Conservation (phyloP, 331 rosid genomes). For the Saraca asoca region DNA sequence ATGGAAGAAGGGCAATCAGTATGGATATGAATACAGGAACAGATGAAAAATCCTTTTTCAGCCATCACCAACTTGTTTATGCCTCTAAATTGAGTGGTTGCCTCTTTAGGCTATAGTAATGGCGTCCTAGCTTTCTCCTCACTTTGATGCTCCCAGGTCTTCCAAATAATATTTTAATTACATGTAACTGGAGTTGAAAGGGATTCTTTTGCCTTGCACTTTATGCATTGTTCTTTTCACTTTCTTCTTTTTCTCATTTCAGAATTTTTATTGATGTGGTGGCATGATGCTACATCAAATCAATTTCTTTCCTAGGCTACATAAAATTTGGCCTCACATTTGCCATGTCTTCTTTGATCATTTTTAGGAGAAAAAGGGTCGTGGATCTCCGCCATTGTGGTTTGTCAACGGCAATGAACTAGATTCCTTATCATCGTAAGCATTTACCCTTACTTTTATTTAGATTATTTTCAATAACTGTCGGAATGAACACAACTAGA, state of each 20-base stretch:
- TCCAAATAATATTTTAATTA: slow-evolving; percentile 2
- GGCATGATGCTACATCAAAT: background rate
- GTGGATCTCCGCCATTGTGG: slow-evolving; percentile 78
- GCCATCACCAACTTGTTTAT: background rate
- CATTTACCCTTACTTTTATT: slow-evolving; percentile 17
- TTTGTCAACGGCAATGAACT: slow-evolving; percentile 67
- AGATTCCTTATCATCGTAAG: slow-evolving; percentile 87
- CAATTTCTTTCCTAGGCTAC: slow-evolving; percentile 16
- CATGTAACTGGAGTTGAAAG: background rate
- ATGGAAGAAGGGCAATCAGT: background rate
- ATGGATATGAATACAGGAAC: background rate
- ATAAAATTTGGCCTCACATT: slow-evolving; percentile 9
- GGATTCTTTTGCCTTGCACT: slow-evolving; percentile 21
- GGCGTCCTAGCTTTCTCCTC: slow-evolving; percentile 1
- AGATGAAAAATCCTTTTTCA: background rate
- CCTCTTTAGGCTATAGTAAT: background rate
- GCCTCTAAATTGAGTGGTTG: background rate
- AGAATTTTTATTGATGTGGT: background rate
- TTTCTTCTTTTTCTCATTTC: slow-evolving; percentile 1
- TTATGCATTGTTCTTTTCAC: background rate
- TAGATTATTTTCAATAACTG: slow-evolving; percentile 16
- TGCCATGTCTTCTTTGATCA: slow-evolving; percentile 24
- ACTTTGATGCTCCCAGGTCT: background rate
- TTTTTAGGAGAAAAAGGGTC: slow-evolving; percentile 84
- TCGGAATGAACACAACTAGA: slow-evolving; percentile 1